These are phyloP conservation scores for Mucor irregularis DNA, from an alignment of 371 early-diverging fungal species.

Conservation along the genomic window DNA sequence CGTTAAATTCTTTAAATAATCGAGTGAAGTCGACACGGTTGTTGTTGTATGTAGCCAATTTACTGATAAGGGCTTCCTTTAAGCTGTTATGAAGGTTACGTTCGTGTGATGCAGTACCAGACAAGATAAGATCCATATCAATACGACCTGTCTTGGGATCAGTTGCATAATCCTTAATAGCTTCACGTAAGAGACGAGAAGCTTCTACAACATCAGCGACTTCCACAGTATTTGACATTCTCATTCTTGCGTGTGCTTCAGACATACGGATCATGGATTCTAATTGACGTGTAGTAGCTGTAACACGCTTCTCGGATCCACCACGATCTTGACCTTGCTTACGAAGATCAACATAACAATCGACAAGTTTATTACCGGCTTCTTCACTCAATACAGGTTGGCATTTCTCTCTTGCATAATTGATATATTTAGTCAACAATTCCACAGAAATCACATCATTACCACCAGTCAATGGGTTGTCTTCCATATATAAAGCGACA, in stretches of 20 bases:
- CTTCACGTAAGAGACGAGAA: constrained; percentile 84
- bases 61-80: constrained; percentile 42
- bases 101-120: constrained; percentile 74
- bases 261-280: constrained; percentile 99
- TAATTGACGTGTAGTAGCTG: constrained; percentile 98
- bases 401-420: constrained; percentile 82
- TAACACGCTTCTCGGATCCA: constrained; percentile 74
- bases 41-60: constrained; percentile 38
- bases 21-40: constrained; percentile 39
- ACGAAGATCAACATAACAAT: constrained; percentile 90
- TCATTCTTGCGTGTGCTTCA: constrained; percentile 98
- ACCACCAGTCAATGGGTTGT: constrained; percentile 56
- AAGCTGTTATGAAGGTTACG: constrained; percentile 54
- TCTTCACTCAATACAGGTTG: constrained; percentile 86
- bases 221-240: constrained; percentile 74
- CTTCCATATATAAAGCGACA: constrained; percentile 83
- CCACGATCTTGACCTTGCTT: constrained; percentile 71
- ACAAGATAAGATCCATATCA: constrained; percentile 96
- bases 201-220: constrained; percentile 86
- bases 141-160: constrained; percentile 98
- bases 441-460: constrained; percentile 73
- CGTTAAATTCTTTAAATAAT: constrained; percentile 48
- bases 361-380: constrained; percentile 75
- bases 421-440: constrained; percentile 86
- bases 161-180: constrained; percentile 94